These are phyloP conservation scores for Wickerhamiella dianesei DNA, from an alignment of 805 yeast species.

Conservation along the genomic window DNA sequence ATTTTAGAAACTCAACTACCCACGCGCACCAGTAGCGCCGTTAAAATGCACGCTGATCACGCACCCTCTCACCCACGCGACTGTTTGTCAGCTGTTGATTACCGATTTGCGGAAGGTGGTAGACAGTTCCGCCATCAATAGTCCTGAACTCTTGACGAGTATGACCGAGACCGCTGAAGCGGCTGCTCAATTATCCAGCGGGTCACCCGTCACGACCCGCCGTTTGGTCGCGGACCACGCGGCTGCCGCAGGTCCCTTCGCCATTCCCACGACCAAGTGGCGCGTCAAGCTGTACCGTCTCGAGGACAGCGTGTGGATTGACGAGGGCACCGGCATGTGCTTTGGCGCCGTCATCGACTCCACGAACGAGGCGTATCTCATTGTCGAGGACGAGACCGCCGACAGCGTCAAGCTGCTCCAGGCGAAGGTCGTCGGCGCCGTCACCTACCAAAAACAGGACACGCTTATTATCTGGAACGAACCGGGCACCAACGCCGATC, in stretches of 20 bases:
- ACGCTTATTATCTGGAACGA: conserved; percentile 93
- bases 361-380: conserved; percentile 30
- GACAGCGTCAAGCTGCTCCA: conserved; percentile 45
- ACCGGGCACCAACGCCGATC: conserved; percentile 36
- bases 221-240: background rate
- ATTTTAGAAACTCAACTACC: too few relatives aligned
- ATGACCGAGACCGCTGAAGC: background rate
- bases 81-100: background rate
- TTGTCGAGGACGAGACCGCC: conserved; percentile 60
- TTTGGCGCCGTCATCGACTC: conserved; percentile 44
- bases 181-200: background rate
- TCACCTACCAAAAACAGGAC: conserved; percentile 85
- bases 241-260: conserved; percentile 19
- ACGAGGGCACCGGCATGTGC: conserved; percentile 86
- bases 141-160: background rate
- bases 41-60: background rate
- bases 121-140: background rate
- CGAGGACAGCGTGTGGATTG: conserved; percentile 75
- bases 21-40: too few relatives aligned
- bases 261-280: conserved; percentile 37
- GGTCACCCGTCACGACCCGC: background rate
- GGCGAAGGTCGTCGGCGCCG: conserved; percentile 55
- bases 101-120: background rate
- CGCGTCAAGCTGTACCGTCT: conserved; percentile 85
- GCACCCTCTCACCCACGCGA: background rate